Conservation (phyloP, 2,329 filamentous ascomycete species). For the Lecanicillium sp. region DNA sequence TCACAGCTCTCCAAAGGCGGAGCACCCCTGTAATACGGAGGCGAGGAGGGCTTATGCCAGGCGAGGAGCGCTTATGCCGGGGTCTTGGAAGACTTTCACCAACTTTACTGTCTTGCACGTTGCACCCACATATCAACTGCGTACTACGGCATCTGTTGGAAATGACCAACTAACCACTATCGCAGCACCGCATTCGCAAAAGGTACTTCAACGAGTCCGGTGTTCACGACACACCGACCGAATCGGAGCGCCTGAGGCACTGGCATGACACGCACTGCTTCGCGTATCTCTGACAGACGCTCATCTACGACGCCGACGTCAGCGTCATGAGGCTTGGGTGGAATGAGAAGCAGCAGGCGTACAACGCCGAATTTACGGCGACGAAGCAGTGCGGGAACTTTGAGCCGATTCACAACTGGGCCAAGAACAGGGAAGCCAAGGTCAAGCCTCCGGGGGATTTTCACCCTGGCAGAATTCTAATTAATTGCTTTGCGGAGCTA, state of each 20-base stretch:
- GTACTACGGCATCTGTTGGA: no score
- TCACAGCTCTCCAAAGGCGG: neutral
- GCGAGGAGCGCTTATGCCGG: neutral
- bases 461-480: neutral
- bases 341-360: neutral
- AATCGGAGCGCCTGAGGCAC: neutral
- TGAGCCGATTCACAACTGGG: neutral
- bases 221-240: neutral
- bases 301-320: neutral
- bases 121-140: neutral
- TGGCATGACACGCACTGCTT: neutral
- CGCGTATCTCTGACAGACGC: neutral
- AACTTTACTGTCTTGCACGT: neutral
- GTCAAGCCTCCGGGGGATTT: neutral
- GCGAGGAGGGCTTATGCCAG: no score
- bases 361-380: neutral
- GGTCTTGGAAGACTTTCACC: neutral
- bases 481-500: no score
- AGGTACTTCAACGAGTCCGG: neutral
- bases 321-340: neutral
- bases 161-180: neutral
- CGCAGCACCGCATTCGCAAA: neutral
- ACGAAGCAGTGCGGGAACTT: constrained; percentile 1
- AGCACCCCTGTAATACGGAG: neutral
- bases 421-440: neutral